Evolutionary conservation across 1,284 basidiomycete genomes (phyloP), one percentile per base, ranked within the genome.

Genomic region (Irpex rosettiformis): DNA sequence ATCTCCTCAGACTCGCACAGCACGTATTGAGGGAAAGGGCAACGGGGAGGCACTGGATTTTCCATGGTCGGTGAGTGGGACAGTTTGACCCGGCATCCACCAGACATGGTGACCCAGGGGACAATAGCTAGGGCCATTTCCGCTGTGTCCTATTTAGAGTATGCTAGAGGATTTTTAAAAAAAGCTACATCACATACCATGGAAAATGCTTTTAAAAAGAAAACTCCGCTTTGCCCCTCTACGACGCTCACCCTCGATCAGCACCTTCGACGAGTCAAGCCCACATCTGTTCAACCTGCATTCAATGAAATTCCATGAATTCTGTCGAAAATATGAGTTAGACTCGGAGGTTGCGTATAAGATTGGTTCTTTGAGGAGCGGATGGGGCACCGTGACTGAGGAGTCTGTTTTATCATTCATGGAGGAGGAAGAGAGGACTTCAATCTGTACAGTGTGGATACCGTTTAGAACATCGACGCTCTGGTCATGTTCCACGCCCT

Each of bases 121-220:
- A 59, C 24, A 13, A 54, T 59, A 4, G 58, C 58, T 6, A 59
- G 30, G 10, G 58, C 58, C 58, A 59, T 59, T 42, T 59, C 58
- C 8, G 58, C 58, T 59, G 25, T n/a, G n/a, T n/a, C n/a, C n/a
- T n/a, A n/a, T n/a, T n/a, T n/a, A n/a, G 7, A 52, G 30, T 37
- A 37, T 37, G 8, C 8, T 37, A 37, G 16, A 16, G 10, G 10
- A 37, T 10, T 37, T 37, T 10, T 37, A 8, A 37, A 37, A 37
- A 37, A 16, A 37, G 30, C 8, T 37, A 16, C 16, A 37, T 16
- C 16, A 37, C 30, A 16, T 16, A 37, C 30, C 30, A 8, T 37
- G 10, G 16, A 37, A 37, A 8, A 37, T 10, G 16, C 30, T 37
- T 16, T 37, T 16, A 37, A 37, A 37, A 10, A 8, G 30, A 37